A percentile compares a stretch with the other conserved stretches of the same genome.
Evolutionary conservation across 2,329 filamentous ascomycete genomes (phyloP).

Genomic region (Arthrocladium fulminans): DNA sequence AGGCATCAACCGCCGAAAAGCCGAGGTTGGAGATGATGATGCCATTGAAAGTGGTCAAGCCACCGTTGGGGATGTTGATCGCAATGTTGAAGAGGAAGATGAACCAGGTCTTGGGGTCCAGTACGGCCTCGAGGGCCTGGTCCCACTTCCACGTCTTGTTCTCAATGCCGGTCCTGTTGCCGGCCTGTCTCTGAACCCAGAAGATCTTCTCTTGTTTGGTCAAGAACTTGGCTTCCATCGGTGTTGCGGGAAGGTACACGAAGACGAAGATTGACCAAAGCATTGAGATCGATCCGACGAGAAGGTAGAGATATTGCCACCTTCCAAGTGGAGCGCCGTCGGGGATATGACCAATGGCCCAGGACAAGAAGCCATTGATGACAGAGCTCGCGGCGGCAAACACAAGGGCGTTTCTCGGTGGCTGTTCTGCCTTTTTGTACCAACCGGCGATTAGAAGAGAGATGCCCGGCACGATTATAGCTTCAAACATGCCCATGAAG

Average conservation of each 20-base stretch:
- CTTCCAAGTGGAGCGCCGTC: constrained; percentile 33
- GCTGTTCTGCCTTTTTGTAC: constrained; percentile 38
- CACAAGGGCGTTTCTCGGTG: constrained; percentile 20
- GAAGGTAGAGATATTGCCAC: constrained; percentile 53
- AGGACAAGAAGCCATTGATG: constrained; percentile 33
- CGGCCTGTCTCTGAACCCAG: constrained; percentile 33
- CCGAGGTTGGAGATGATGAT: constrained; percentile 31
- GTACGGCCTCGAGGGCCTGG: constrained; percentile 26
- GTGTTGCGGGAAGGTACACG: constrained; percentile 42
- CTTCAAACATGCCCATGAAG: constrained; percentile 47
- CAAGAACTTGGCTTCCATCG: constrained; percentile 50
- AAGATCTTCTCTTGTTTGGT: constrained; percentile 43
- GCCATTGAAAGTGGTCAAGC: constrained; percentile 29
- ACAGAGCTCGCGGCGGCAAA: constrained; percentile 19
- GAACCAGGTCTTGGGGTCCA: constrained; percentile 33
- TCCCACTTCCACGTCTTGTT: constrained; percentile 17
- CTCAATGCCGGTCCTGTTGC: constrained; percentile 19
- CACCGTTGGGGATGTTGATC: constrained; percentile 31
- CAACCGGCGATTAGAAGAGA: constrained; percentile 48
- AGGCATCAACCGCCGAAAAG: not conserved
- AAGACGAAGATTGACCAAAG: constrained; percentile 44
- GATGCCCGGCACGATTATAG: constrained; percentile 46
- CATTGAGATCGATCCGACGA: constrained; percentile 45
- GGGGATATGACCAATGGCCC: constrained; percentile 47
- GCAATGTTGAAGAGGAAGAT: constrained; percentile 28